A percentile compares a stretch with the other conserved stretches of the same genome.
Conservation (phyloP, 192 early-diverging fungal species). For the Podochytrium sp. region DNA sequence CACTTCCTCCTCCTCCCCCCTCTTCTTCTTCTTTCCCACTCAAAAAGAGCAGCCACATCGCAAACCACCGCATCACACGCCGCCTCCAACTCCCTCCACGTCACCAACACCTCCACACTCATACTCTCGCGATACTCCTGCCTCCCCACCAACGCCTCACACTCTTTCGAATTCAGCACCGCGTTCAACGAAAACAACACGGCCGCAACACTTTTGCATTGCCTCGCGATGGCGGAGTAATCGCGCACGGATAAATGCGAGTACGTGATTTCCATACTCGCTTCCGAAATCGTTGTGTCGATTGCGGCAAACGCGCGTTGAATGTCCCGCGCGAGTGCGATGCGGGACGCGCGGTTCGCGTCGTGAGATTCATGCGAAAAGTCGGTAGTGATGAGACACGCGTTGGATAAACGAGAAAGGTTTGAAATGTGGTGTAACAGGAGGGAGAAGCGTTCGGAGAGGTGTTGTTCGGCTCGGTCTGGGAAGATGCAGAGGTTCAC, state of each 20-base stretch:
- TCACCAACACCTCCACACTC: background rate
- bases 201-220: constrained; percentile 1
- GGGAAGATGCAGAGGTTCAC: constrained; percentile 27
- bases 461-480: constrained; percentile 26
- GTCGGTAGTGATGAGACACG: background rate
- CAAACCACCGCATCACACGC: background rate
- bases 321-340: background rate
- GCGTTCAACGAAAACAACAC: constrained; percentile 20
- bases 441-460: background rate
- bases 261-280: constrained; percentile 21
- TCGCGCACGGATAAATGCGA: constrained; percentile 18
- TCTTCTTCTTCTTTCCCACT: too few species aligned
- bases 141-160: background rate
- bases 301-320: constrained; percentile 10
- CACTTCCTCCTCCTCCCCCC: background rate
- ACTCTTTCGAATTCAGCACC: background rate
- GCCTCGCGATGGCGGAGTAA: background rate
- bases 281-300: constrained; percentile 1
- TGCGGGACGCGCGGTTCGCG: background rate
- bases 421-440: constrained; percentile 7
- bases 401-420: background rate
- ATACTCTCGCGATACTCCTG: background rate
- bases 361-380: background rate
- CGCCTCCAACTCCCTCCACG: background rate
- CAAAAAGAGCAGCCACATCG: too few species aligned